Percentiles rank a stretch among this genome's conserved stretches.
Evolutionary conservation across 345 rosid genomes (phyloP).

Genomic region (Salix purpurea): DNA sequence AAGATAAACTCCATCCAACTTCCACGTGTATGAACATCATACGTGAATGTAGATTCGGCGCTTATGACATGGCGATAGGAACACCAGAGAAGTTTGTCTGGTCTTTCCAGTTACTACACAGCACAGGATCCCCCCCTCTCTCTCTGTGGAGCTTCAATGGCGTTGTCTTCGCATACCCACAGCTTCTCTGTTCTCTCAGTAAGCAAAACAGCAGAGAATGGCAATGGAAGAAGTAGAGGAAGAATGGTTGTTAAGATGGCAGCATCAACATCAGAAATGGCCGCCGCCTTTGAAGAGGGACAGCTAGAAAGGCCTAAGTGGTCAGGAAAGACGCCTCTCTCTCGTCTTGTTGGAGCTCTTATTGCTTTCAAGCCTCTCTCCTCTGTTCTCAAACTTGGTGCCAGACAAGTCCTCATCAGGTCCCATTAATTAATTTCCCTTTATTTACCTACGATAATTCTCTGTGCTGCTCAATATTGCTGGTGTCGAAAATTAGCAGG

Average conservation of each 20-base stretch:
- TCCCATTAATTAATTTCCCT: neutral
- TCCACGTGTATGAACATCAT: neutral
- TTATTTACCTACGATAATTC: neutral
- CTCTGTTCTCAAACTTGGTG: conserved; percentile 58
- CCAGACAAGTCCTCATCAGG: conserved; percentile 63
- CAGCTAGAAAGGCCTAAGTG: conserved; percentile 54
- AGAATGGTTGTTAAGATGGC: conserved; percentile 22
- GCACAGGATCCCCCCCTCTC: too few relatives aligned
- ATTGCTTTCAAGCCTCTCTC: conserved; percentile 57
- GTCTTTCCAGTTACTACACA: too few relatives aligned
- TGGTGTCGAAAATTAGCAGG: neutral
- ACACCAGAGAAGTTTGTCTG: neutral
- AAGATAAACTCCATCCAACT: neutral
- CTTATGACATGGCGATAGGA: neutral
- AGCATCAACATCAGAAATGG: conserved; percentile 8
- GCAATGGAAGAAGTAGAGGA: conserved; percentile 1
- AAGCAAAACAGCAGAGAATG: conserved; percentile 4
- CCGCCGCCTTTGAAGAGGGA: conserved; percentile 42
- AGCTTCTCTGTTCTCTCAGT: conserved; percentile 16
- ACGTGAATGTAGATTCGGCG: neutral
- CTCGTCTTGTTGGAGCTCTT: conserved; percentile 50
- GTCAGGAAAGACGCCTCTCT: conserved; percentile 59
- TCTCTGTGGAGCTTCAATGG: conserved; percentile 23
- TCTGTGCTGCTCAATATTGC: neutral
- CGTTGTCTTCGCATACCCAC: conserved; percentile 27